Conservation (phyloP, 345 rosid species). For the Nephelium lappaceum region DNA sequence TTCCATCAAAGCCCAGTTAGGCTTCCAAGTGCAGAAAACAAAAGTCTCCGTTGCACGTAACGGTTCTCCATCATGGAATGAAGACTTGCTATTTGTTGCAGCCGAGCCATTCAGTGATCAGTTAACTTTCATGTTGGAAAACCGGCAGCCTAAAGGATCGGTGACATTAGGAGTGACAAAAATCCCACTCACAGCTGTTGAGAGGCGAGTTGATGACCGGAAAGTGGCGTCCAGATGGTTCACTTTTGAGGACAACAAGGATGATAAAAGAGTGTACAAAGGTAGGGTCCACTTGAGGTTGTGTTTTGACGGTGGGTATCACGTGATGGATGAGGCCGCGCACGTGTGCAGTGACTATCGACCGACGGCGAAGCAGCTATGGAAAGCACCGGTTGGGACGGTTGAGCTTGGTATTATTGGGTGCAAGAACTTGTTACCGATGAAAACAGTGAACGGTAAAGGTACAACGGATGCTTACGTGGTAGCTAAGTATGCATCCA, state of each 20-base stretch:
- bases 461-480: constrained; percentile 77
- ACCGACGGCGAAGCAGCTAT: constrained; percentile 87
- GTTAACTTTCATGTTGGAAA: constrained; percentile 56
- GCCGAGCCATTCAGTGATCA: constrained; percentile 80
- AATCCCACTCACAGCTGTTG: constrained; percentile 53
- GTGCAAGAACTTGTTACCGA: constrained; percentile 73
- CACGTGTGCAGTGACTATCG: constrained; percentile 84
- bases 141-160: constrained; percentile 56
- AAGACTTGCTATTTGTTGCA: constrained; percentile 73
- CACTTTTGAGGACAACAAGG: constrained; percentile 51
- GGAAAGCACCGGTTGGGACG: constrained; percentile 83
- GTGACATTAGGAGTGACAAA: constrained; percentile 47
- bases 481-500: constrained; percentile 84
- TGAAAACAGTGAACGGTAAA: constrained; percentile 67
- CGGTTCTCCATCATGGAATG: constrained; percentile 83
- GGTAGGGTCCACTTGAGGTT: constrained; percentile 76
- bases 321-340: constrained; percentile 93
- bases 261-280: constrained; percentile 58
- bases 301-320: constrained; percentile 93
- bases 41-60: constrained; percentile 53
- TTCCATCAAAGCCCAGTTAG: constrained; percentile 73
- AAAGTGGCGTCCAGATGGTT: constrained; percentile 71
- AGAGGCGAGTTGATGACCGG: constrained; percentile 89
- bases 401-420: constrained; percentile 85
- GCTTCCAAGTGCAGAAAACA: constrained; percentile 76